Evolutionary conservation across 2,329 filamentous ascomycete genomes (phyloP).

Genomic region (Leptographium wingfieldii): DNA sequence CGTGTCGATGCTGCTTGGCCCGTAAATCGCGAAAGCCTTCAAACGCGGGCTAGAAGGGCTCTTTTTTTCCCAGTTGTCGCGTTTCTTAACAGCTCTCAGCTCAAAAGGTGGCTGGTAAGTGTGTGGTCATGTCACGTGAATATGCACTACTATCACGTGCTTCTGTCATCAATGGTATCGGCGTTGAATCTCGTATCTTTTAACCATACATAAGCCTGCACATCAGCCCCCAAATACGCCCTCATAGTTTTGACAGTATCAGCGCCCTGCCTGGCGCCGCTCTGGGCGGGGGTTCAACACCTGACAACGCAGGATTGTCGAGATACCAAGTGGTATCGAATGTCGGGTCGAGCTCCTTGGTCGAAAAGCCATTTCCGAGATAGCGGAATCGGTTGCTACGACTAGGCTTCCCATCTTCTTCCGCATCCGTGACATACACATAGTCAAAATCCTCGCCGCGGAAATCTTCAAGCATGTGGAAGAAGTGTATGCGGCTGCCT

Average conservation of each 20-base stretch:
- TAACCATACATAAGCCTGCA: neutral
- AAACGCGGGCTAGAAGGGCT: neutral
- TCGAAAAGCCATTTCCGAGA: constrained; percentile 40
- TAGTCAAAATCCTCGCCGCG: constrained; percentile 42
- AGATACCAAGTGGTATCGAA: constrained; percentile 32
- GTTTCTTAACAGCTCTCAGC: neutral
- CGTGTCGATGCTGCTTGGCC: neutral
- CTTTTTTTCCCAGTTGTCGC: constrained; percentile 4
- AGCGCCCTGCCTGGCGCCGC: neutral
- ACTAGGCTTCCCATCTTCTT: neutral
- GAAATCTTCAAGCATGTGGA: constrained; percentile 38
- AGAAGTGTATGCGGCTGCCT: constrained; percentile 37
- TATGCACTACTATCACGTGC: neutral
- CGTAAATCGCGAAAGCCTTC: neutral
- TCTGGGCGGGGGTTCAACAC: neutral
- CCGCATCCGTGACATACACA: constrained; percentile 22
- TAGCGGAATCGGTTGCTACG: constrained; percentile 35
- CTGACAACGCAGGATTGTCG: constrained; percentile 10
- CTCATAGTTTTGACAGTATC: neutral
- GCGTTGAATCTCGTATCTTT: neutral
- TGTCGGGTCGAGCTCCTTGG: constrained; percentile 26
- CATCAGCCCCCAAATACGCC: neutral
- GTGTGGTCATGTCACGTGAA: neutral
- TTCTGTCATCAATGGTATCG: neutral
- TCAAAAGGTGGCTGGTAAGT: neutral